A percentile compares a stretch with the other conserved stretches of the same genome.
phyloP scores from a whole-genome alignment of 2,329 filamentous ascomycete species.

The Hypoxylon sp. region DNA sequence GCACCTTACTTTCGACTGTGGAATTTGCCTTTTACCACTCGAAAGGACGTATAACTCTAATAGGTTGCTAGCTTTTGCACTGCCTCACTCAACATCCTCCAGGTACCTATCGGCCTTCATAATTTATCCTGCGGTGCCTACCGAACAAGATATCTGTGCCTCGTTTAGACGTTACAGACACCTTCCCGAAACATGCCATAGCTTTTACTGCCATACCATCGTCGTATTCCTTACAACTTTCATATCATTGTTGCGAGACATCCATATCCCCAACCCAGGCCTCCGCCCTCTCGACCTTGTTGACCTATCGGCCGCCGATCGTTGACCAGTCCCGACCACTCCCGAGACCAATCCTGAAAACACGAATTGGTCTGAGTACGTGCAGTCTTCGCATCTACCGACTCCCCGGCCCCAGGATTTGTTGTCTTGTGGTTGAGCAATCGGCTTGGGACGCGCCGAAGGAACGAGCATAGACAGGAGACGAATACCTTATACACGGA shows the following conservation, averaged over 20 bases:
- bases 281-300: slow-evolving; percentile 21
- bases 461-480: slow-evolving; percentile 13
- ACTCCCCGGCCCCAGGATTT: slow-evolving; percentile 12
- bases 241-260: slow-evolving; percentile 33
- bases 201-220: slow-evolving; percentile 39
- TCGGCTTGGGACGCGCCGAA: slow-evolving; percentile 19
- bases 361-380: slow-evolving; percentile 29
- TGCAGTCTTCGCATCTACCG: slow-evolving; percentile 20
- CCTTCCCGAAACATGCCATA: slow-evolving; percentile 45
- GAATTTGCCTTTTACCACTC: slow-evolving; percentile 26
- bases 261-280: slow-evolving; percentile 29
- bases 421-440: slow-evolving; percentile 20
- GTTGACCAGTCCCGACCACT: slow-evolving; percentile 15
- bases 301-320: slow-evolving; percentile 14
- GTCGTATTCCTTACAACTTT: slow-evolving; percentile 43
- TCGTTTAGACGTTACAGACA: slow-evolving; percentile 35
- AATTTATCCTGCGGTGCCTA: slow-evolving; percentile 24
- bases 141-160: slow-evolving; percentile 26
- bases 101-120: slow-evolving; percentile 35
- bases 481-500: slow-evolving; percentile 17
- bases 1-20: slow-evolving; percentile 6
- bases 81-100: slow-evolving; percentile 24
- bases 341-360: slow-evolving; percentile 19
- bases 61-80: slow-evolving; percentile 23
- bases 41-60: slow-evolving; percentile 26